phyloP scores from a whole-genome alignment of 1,139 yeast genomes.

The Starmera stellimalicola region DNA sequence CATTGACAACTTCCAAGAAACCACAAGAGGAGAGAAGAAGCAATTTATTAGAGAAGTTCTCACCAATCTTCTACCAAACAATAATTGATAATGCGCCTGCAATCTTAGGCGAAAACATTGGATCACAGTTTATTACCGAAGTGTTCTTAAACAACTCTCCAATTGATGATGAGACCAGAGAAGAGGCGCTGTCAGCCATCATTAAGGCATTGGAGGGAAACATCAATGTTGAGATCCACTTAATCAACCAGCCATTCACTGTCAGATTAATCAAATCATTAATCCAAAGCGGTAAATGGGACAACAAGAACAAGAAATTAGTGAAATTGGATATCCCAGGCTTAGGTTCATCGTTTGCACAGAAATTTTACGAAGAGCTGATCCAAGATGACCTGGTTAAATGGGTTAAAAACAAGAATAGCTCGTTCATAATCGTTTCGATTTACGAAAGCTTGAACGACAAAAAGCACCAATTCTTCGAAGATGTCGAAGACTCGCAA shows the following conservation, averaged over 20 bases:
- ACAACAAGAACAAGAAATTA: conserved; percentile 44
- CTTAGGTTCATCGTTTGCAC: conserved; percentile 59
- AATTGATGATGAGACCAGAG: conserved; percentile 33
- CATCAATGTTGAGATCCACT: conserved; percentile 55
- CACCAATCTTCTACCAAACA: conserved; percentile 55
- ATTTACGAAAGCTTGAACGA: conserved; percentile 43
- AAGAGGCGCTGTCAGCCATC: conserved; percentile 43
- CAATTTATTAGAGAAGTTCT: conserved; percentile 58
- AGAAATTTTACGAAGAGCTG: conserved; percentile 40
- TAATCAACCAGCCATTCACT: conserved; percentile 64
- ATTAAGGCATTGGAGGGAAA: conserved; percentile 60
- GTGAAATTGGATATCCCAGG: conserved; percentile 39
- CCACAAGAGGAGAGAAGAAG: conserved; percentile 66
- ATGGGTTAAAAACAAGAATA: conserved; percentile 68
- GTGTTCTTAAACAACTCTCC: conserved; percentile 52
- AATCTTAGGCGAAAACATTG: conserved; percentile 60
- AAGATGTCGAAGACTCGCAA: conserved; percentile 44
- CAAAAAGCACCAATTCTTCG: conserved; percentile 36
- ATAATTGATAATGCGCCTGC: conserved; percentile 38
- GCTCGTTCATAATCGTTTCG: conserved; percentile 76
- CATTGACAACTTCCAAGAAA: conserved; percentile 74
- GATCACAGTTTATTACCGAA: conserved; percentile 78
- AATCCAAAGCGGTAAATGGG: conserved; percentile 80
- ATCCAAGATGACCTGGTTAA: conserved; percentile 38
- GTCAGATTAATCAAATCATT: conserved; percentile 71